Conservation (phyloP, 2,329 filamentous ascomycete species). For the Cercospora nicotianae region DNA sequence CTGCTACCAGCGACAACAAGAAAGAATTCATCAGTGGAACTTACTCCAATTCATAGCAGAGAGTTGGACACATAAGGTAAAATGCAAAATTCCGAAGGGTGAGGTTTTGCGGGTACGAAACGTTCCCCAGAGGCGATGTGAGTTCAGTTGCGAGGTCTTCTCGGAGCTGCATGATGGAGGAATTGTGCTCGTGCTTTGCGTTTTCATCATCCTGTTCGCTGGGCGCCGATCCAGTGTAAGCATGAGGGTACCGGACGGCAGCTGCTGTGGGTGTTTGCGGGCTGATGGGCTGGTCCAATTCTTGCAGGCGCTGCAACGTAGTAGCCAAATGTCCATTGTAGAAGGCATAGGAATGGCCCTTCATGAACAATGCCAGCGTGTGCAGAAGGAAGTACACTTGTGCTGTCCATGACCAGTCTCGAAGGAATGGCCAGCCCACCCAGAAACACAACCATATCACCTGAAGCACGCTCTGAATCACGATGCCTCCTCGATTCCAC, state of each 20-base stretch:
- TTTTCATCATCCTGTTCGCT: slow-evolving; percentile 41
- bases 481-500: slow-evolving; percentile 73
- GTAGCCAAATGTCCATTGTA: slow-evolving; percentile 95
- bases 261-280: slow-evolving; percentile 49
- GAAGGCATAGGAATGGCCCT: slow-evolving; percentile 98
- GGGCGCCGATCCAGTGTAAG: slow-evolving; percentile 53
- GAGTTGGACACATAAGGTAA: slow-evolving; percentile 86
- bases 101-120: slow-evolving; percentile 88
- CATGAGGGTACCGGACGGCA: slow-evolving; percentile 68
- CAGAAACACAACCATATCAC: slow-evolving; percentile 75
- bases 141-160: slow-evolving; percentile 88
- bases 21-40: neutral
- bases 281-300: slow-evolving; percentile 68
- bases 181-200: slow-evolving; percentile 45
- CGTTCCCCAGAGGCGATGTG: slow-evolving; percentile 82
- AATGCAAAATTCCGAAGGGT: slow-evolving; percentile 80
- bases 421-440: slow-evolving; percentile 73
- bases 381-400: slow-evolving; percentile 94
- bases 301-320: slow-evolving; percentile 75
- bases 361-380: slow-evolving; percentile 91
- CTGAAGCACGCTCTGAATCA: slow-evolving; percentile 81
- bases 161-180: slow-evolving; percentile 64
- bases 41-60: slow-evolving; percentile 94
- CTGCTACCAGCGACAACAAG: neutral
- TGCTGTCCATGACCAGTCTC: slow-evolving; percentile 94